Conservation (phyloP, 2,329 filamentous ascomycete species). For the Trichoderma sp. region DNA sequence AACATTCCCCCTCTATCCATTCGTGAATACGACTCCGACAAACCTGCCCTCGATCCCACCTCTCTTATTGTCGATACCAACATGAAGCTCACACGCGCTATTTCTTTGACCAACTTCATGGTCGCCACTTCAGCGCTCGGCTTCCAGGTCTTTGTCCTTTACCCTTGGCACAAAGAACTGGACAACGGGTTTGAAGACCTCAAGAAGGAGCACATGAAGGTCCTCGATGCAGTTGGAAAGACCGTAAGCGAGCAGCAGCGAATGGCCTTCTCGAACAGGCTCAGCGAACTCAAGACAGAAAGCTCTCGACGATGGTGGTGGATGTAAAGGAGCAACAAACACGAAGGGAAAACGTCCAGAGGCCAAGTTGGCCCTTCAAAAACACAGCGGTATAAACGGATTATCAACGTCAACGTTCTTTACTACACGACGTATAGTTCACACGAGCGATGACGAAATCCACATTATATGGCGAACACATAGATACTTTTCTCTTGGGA, state of each 20-base stretch:
- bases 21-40: neutral
- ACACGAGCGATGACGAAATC: neutral
- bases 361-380: neutral
- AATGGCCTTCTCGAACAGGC: neutral
- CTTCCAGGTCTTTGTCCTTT: conserved; percentile 14
- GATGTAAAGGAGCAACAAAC: neutral
- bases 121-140: conserved; percentile 9
- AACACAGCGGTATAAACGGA: neutral
- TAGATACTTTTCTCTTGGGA: neutral
- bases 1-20: neutral
- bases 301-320: conserved; percentile 12
- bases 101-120: conserved; percentile 16
- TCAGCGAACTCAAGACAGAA: conserved; percentile 4
- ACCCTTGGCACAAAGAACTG: conserved; percentile 7
- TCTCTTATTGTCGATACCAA: neutral
- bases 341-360: neutral
- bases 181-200: conserved; percentile 12
- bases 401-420: neutral
- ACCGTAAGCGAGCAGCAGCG: neutral
- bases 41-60: neutral
- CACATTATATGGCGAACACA: neutral
- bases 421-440: neutral
- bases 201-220: conserved; percentile 10
- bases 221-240: conserved; percentile 7
- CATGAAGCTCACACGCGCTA: neutral